Evolutionary conservation across 768 basidiomycete species (phyloP).

Genomic region (Suillus decipiens): DNA sequence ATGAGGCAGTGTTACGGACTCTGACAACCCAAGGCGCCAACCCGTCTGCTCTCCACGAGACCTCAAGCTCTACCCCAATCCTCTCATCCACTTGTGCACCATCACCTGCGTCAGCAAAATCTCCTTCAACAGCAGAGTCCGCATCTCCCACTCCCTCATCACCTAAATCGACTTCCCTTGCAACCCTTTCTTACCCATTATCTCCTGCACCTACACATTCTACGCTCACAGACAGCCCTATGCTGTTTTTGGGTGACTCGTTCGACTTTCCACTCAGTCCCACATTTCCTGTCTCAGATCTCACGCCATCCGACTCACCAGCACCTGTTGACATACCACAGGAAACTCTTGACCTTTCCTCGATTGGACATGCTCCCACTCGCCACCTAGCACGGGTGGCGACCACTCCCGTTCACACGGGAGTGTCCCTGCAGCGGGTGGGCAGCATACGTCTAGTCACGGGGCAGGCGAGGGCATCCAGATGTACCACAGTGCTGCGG

Average conservation of each 20-base stretch:
- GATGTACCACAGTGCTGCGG: slow-evolving; percentile 19
- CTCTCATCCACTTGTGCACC: slow-evolving; percentile 23
- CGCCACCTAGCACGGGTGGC: slow-evolving; percentile 99
- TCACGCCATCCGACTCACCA: slow-evolving; percentile 37
- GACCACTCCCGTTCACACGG: slow-evolving; percentile 58
- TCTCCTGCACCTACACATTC: slow-evolving; percentile 47
- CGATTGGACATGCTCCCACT: slow-evolving; percentile 61
- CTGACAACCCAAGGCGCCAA: slow-evolving; percentile 58
- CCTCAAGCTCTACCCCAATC: slow-evolving; percentile 15
- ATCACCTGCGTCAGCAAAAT: slow-evolving; percentile 24
- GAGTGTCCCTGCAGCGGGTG: slow-evolving; percentile 96
- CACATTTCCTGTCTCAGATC: slow-evolving; percentile 35
- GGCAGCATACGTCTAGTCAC: slow-evolving; percentile 41
- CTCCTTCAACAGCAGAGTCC: slow-evolving; percentile 25
- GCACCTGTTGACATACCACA: slow-evolving; percentile 23
- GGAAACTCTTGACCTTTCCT: slow-evolving; percentile 35
- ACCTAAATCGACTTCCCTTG: slow-evolving; percentile 26
- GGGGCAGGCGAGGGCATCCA: slow-evolving; percentile 22
- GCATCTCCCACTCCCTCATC: slow-evolving; percentile 29
- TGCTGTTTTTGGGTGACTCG: slow-evolving; percentile 28
- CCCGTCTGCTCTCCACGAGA: slow-evolving; percentile 23
- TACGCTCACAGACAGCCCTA: slow-evolving; percentile 37
- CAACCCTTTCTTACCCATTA: slow-evolving; percentile 36
- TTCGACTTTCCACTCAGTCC: slow-evolving; percentile 41
- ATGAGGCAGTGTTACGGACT: slow-evolving; percentile 79